These are phyloP conservation scores for Myxozyma neotropica DNA, from an alignment of 805 yeast genomes.

Conservation along the genomic window DNA sequence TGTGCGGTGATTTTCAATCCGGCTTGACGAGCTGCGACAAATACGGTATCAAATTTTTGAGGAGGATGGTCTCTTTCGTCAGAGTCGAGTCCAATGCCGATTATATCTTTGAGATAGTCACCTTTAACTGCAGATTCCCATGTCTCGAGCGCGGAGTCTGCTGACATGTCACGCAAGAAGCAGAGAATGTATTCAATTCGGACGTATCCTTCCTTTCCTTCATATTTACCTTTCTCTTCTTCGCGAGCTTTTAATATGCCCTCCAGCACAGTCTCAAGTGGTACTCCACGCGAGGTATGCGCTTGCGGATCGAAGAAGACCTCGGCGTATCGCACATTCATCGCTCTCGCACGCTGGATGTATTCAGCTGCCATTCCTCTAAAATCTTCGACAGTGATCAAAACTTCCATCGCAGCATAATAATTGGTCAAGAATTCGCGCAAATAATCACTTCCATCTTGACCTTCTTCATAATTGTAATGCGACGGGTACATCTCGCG, in stretches of 20 bases:
- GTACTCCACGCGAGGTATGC: slow-evolving; percentile 67
- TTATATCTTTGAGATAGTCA: slow-evolving; percentile 51
- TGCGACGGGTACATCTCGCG: slow-evolving; percentile 42
- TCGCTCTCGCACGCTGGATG: slow-evolving; percentile 34
- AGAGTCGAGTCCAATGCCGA: slow-evolving; percentile 78
- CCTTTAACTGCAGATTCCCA: slow-evolving; percentile 4
- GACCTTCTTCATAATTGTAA: slow-evolving; percentile 61
- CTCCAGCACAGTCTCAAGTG: slow-evolving; percentile 58
- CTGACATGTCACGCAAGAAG: slow-evolving; percentile 21
- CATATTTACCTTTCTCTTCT: not conserved
- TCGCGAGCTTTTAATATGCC: slow-evolving; percentile 45
- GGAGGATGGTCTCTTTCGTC: slow-evolving; percentile 82
- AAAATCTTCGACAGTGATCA: slow-evolving; percentile 68
- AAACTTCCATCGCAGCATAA: slow-evolving; percentile 76
- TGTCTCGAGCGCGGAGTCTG: slow-evolving; percentile 16
- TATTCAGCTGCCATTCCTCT: slow-evolving; percentile 62
- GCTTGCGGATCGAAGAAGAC: slow-evolving; percentile 86
- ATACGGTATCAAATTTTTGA: slow-evolving; percentile 64
- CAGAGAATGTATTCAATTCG: slow-evolving; percentile 15
- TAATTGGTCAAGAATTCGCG: slow-evolving; percentile 78
- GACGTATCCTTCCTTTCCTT: slow-evolving; percentile 6
- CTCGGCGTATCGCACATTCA: slow-evolving; percentile 60
- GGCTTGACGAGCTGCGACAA: slow-evolving; percentile 45
- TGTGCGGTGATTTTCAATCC: slow-evolving; percentile 21
- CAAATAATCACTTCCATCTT: slow-evolving; percentile 39